These are phyloP conservation scores for Lyophyllum atratum DNA, from an alignment of 768 basidiomycete species.

Conservation along the genomic window DNA sequence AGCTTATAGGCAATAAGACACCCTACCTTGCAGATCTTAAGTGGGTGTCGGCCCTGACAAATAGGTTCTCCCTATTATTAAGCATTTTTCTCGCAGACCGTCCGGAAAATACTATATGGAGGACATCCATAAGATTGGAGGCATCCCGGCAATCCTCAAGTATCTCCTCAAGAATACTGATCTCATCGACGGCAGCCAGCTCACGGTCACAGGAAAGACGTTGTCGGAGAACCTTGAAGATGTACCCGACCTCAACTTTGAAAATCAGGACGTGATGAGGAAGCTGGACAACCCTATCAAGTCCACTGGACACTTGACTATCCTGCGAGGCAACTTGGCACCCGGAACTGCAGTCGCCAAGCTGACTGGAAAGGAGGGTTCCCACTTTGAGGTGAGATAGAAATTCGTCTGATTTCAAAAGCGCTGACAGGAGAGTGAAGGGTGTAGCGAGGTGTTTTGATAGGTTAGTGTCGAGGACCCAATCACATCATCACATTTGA, in stretches of 20 bases:
- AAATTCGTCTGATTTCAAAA: background rate
- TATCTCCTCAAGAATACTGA: conserved; percentile 78
- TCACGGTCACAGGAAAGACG: conserved; percentile 92
- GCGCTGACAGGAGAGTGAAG: conserved; percentile 30
- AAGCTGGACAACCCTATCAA: conserved; percentile 82
- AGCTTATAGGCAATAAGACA: conserved; percentile 73
- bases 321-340: conserved; percentile 86
- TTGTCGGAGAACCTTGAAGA: conserved; percentile 85
- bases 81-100: conserved; percentile 34
- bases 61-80: background rate
- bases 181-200: conserved; percentile 77
- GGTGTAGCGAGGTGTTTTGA: conserved; percentile 81
- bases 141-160: conserved; percentile 82
- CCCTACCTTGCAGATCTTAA: conserved; percentile 87
- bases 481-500: background rate
- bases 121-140: conserved; percentile 84
- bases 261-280: conserved; percentile 75
- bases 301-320: conserved; percentile 81
- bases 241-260: conserved; percentile 70
- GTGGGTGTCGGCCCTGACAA: conserved; percentile 35
- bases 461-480: conserved; percentile 39
- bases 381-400: conserved; percentile 67
- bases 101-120: conserved; percentile 91
- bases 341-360: conserved; percentile 90
- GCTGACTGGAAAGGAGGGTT: conserved; percentile 91